phyloP scores from a whole-genome alignment of 768 basidiomycete species.

The Tricholoma hemisulphureum region DNA sequence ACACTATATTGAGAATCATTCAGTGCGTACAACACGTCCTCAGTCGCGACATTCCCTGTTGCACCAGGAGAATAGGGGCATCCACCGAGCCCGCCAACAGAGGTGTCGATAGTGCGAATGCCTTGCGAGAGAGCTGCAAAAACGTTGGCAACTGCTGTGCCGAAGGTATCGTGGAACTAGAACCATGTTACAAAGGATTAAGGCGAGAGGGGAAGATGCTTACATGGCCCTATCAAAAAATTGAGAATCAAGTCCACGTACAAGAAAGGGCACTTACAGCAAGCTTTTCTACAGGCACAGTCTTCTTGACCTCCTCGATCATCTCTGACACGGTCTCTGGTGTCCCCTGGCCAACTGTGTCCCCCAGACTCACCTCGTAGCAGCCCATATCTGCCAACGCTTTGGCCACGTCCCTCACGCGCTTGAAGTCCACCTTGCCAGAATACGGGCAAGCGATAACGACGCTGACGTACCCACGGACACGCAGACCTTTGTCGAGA shows the following conservation, averaged over 20 bases:
- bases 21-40: slow-evolving; percentile 86
- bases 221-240: slow-evolving; percentile 50
- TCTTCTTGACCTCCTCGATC: slow-evolving; percentile 66
- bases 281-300: slow-evolving; percentile 61
- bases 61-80: slow-evolving; percentile 97
- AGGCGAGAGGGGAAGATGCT: slow-evolving; percentile 15
- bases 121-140: slow-evolving; percentile 70
- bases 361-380: slow-evolving; percentile 89
- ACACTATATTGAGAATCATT: slow-evolving; percentile 60
- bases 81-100: slow-evolving; percentile 88
- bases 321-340: slow-evolving; percentile 66
- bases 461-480: slow-evolving; percentile 85
- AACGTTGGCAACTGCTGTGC: slow-evolving; percentile 77
- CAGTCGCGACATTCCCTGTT: slow-evolving; percentile 92
- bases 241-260: neutral
- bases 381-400: slow-evolving; percentile 86
- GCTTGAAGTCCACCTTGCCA: slow-evolving; percentile 64
- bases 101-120: slow-evolving; percentile 77
- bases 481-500: slow-evolving; percentile 56
- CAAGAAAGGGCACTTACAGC: slow-evolving; percentile 47
- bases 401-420: slow-evolving; percentile 67
- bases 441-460: slow-evolving; percentile 84
- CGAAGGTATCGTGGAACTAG: slow-evolving; percentile 90
- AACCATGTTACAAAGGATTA: slow-evolving; percentile 1
- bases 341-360: slow-evolving; percentile 87